Evolutionary conservation across 345 rosid genomes (phyloP).

Genomic region (Brassica carinata): DNA sequence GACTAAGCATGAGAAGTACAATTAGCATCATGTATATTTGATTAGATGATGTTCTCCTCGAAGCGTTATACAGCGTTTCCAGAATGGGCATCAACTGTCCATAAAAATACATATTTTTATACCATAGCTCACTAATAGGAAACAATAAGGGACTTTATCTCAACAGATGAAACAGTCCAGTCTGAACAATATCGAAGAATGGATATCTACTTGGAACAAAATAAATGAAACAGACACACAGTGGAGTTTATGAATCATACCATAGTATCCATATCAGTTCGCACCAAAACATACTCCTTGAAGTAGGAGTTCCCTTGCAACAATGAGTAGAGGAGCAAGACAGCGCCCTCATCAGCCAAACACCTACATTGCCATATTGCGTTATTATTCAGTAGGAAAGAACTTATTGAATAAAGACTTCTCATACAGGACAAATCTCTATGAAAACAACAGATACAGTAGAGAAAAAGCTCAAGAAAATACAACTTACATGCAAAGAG

Average conservation of each 20-base stretch:
- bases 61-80: conserved; percentile 85
- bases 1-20: conserved; percentile 95
- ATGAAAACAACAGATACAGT: background rate
- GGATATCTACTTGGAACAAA: background rate
- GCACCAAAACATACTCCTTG: conserved; percentile 94
- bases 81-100: conserved; percentile 92
- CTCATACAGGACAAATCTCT: background rate
- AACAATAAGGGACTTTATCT: conserved; percentile 8
- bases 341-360: conserved; percentile 93
- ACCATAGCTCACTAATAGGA: background rate
- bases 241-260: conserved; percentile 49
- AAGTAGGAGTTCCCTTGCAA: conserved; percentile 90
- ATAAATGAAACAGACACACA: conserved; percentile 7
- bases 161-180: conserved; percentile 1
- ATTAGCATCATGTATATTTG: conserved; percentile 97
- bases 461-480: conserved; percentile 8
- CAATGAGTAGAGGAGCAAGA: conserved; percentile 85
- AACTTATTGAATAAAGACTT: background rate
- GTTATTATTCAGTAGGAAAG: conserved; percentile 20
- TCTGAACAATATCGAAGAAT: background rate
- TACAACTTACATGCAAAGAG: conserved; percentile 83
- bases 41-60: conserved; percentile 84
- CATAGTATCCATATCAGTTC: conserved; percentile 95
- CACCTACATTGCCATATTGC: conserved; percentile 56
- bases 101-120: conserved; percentile 10